Evolutionary conservation across 2,329 filamentous ascomycete genomes (phyloP), one percentile per base, ranked within the genome.

Genomic region (Arthrobotrys conoides): DNA sequence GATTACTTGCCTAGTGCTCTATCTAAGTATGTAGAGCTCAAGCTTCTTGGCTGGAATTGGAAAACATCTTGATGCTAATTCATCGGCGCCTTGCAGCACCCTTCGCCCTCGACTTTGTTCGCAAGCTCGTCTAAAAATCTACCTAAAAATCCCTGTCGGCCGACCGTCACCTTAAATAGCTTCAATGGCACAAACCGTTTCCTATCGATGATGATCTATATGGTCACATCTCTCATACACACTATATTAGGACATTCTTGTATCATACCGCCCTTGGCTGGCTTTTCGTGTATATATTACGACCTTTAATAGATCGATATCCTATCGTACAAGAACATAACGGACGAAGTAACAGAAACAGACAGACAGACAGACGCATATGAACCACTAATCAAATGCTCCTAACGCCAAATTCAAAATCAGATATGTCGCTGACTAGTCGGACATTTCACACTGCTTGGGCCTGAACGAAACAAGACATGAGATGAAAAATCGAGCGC

Each of bases 1-100:
- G 70, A 88, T 89, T 46, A 89, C 90, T 16, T 90, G 90, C 80
- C 87, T 91, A 46, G 84, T 92, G 63, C 88, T 96, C 61, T 95
- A 95, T 84, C 86, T 96, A 78, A 93, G 93, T 96, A 89, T 72
- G 91, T 84, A 8, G n/a, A 10, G 24, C 12, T 1, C 6, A 27
- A 16, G 22, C 18, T 14, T 36, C 36, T 44, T 5, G 18, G 4
- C 16, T 68, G 6, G 30, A 49, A 8, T 69, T 16, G 12, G n/a
- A 16, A n/a, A 12, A 27, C 38, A 20, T 24, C 4, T 38, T 53
- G 10, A n/a, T 27, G 38, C 69, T 72, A 30, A 70, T 66, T 14
- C 64, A n/a, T 1, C 10, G 18, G 0, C 30, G 46, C 38, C 18
- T 57, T 1, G 3, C 80, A 89, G 88, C 88, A 76, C 88, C 88